phyloP scores from a whole-genome alignment of 148 eudicot species.

The Silene uniflora region DNA sequence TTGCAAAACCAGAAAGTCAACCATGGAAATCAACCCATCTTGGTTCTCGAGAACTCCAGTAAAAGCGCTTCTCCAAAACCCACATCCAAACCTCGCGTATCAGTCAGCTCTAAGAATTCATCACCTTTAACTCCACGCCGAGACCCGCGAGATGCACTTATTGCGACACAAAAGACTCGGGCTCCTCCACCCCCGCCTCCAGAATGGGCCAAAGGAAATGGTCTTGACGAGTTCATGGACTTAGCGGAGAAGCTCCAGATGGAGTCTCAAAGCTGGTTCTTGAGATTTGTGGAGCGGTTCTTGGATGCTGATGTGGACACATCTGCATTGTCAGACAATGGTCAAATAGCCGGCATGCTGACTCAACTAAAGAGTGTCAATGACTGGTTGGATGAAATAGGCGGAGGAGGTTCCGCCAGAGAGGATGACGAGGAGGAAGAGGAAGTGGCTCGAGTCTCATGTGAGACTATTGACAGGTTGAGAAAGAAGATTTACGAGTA shows the following conservation, averaged over 20 bases:
- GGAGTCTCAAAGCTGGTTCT: slow-evolving; percentile 82
- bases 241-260: slow-evolving; percentile 57
- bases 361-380: slow-evolving; percentile 90
- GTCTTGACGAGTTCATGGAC: slow-evolving; percentile 69
- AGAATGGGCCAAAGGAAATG: slow-evolving; percentile 70
- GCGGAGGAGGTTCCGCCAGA: slow-evolving; percentile 21
- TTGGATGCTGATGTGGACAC: slow-evolving; percentile 72
- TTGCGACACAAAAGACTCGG: slow-evolving; percentile 38
- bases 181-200: slow-evolving; percentile 37
- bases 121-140: slow-evolving; percentile 46
- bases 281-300: slow-evolving; percentile 76
- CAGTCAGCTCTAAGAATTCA: slow-evolving; percentile 38
- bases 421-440: slow-evolving; percentile 40
- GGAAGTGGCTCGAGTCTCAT: slow-evolving; percentile 30
- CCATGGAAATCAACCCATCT: slow-evolving; percentile 37
- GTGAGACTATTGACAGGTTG: slow-evolving; percentile 72
- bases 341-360: slow-evolving; percentile 85
- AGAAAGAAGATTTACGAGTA: slow-evolving; percentile 92
- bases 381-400: slow-evolving; percentile 81
- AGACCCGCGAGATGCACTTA: slow-evolving; percentile 31
- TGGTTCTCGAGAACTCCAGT: slow-evolving; percentile 56
- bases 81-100: slow-evolving; percentile 42
- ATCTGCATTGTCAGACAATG: slow-evolving; percentile 63
- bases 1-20: slow-evolving; percentile 27
- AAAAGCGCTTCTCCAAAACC: slow-evolving; percentile 51